A percentile compares a stretch with the other conserved stretches of the same genome.
These are phyloP conservation scores for Yamadazyma atlantica DNA, from an alignment of 1,139 yeast species.

Conservation along the genomic window DNA sequence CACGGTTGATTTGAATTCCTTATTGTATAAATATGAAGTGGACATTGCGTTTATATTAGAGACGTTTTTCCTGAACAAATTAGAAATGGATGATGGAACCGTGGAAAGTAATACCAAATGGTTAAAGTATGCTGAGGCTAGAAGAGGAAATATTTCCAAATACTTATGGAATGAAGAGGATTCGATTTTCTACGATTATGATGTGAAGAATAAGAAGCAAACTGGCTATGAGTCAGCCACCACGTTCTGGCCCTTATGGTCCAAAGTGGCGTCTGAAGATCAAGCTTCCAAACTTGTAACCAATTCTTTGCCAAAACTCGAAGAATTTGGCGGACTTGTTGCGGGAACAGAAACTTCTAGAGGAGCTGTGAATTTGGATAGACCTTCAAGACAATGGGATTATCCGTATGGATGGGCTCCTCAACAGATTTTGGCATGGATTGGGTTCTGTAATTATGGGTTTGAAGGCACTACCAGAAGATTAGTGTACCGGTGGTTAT, in stretches of 20 bases:
- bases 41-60: constrained; percentile 75
- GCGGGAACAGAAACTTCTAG: constrained; percentile 81
- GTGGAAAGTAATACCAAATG: constrained; percentile 58
- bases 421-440: constrained; percentile 94
- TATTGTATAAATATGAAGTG: constrained; percentile 84
- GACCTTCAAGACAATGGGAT: constrained; percentile 97
- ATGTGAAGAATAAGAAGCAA: constrained; percentile 56
- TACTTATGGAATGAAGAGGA: constrained; percentile 84
- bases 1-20: constrained; percentile 84
- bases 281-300: constrained; percentile 69
- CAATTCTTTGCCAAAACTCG: constrained; percentile 67
- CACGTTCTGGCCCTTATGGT: constrained; percentile 91
- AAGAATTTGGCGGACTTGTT: constrained; percentile 84
- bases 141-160: constrained; percentile 60
- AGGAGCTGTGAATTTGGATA: constrained; percentile 64
- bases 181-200: constrained; percentile 83
- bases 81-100: constrained; percentile 28
- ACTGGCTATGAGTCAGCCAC: constrained; percentile 84
- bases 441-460: constrained; percentile 76
- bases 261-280: constrained; percentile 66
- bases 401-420: constrained; percentile 99
- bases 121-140: constrained; percentile 52
- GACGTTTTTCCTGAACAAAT: constrained; percentile 52
- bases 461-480: constrained; percentile 65
- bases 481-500: constrained; percentile 83